Evolutionary conservation across 2,329 filamentous ascomycete genomes (phyloP).

Genomic region (Colletotrichum shisoi): DNA sequence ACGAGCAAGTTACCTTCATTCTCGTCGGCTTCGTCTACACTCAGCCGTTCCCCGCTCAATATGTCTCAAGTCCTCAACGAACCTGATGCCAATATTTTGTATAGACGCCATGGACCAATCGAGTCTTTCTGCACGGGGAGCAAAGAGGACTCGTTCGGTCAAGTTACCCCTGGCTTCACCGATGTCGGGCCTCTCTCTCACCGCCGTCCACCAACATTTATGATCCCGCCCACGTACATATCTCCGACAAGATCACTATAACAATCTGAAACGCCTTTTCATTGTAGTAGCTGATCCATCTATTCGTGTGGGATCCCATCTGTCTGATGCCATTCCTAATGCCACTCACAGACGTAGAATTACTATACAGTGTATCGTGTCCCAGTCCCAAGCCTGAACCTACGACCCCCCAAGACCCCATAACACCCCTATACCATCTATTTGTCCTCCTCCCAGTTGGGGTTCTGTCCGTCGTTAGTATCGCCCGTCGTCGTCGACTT

Average conservation of each 20-base stretch:
- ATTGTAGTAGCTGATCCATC: conserved; percentile 34
- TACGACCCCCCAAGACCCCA: conserved; percentile 28
- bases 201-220: background rate
- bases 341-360: conserved; percentile 37
- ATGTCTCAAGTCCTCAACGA: too few relatives aligned
- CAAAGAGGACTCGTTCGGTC: background rate
- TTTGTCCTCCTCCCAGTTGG: conserved; percentile 63
- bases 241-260: background rate
- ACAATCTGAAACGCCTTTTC: conserved; percentile 19
- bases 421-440: conserved; percentile 43
- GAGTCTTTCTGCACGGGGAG: conserved; percentile 1
- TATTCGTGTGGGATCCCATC: conserved; percentile 35
- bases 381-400: conserved; percentile 36
- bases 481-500: background rate
- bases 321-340: conserved; percentile 35
- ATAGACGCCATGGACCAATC: too few relatives aligned
- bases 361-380: conserved; percentile 41
- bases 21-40: too few relatives aligned
- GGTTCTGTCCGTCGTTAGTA: conserved; percentile 54
- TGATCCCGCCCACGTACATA: background rate
- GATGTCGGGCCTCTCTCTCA: background rate
- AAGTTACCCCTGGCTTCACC: background rate
- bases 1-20: conserved; percentile 18
- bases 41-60: too few relatives aligned
- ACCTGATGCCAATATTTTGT: too few relatives aligned